Conservation (phyloP, 1,284 basidiomycete genomes). For the Leccinum subrobustum region DNA sequence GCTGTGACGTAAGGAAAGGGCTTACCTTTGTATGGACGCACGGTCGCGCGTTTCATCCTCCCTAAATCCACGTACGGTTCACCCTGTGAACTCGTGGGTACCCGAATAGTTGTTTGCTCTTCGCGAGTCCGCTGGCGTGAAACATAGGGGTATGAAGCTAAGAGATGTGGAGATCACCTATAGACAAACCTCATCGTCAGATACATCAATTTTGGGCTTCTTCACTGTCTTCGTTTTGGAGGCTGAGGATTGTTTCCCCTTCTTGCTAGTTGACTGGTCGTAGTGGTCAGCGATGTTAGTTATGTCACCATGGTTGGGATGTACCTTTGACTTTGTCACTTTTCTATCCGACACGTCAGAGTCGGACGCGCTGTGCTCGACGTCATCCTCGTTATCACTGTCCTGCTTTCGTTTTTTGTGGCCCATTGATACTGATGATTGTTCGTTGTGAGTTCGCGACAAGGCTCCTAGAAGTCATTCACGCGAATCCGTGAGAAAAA, state of each 20-base stretch:
- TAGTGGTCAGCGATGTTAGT: background rate
- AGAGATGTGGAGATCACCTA: background rate
- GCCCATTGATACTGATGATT: background rate
- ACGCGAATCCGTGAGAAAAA: conserved; percentile 17
- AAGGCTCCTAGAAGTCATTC: background rate
- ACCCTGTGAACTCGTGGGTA: conserved; percentile 43
- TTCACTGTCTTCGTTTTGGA: conserved; percentile 28
- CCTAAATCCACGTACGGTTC: conserved; percentile 67
- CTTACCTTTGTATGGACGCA: conserved; percentile 67
- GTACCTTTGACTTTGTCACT: conserved; percentile 21
- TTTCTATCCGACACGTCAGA: conserved; percentile 10
- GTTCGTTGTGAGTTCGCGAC: no score
- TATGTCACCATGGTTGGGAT: background rate
- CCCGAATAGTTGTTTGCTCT: conserved; percentile 5
- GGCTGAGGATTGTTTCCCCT: conserved; percentile 5
- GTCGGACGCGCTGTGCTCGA: conserved; percentile 11
- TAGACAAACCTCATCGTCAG: conserved; percentile 13
- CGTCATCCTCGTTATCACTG: conserved; percentile 31
- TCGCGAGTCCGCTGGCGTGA: conserved; percentile 10
- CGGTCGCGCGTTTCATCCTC: conserved; percentile 68
- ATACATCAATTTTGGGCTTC: conserved; percentile 27
- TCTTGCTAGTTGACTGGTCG: background rate
- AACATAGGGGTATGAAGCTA: conserved; percentile 19
- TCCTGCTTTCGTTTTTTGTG: conserved; percentile 33
- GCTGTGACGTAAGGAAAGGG: background rate